These are phyloP conservation scores for Schizophyllum amplum DNA, from an alignment of 1,284 basidiomycete genomes.

Conservation along the genomic window DNA sequence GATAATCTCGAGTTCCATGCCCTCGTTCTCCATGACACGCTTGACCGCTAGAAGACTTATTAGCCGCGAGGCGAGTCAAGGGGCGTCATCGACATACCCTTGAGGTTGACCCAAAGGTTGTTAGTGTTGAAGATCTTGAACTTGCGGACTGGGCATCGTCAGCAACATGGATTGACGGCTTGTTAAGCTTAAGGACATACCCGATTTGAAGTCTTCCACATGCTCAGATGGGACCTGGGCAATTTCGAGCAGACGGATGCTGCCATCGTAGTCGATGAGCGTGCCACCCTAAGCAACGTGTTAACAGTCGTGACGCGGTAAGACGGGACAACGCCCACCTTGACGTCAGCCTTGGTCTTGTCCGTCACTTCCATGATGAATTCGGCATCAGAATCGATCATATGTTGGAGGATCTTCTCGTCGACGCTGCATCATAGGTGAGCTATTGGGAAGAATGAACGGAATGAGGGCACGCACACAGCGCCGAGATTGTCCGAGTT, in stretches of 20 bases:
- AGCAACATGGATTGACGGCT: slow-evolving; percentile 5
- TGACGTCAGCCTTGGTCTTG: slow-evolving; percentile 99
- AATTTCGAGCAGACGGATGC: slow-evolving; percentile 92
- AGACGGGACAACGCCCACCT: slow-evolving; percentile 31
- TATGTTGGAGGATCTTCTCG: slow-evolving; percentile 80
- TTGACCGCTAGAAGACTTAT: slow-evolving; percentile 60
- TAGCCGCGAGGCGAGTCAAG: slow-evolving; percentile 3
- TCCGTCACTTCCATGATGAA: slow-evolving; percentile 99
- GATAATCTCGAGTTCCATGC: slow-evolving; percentile 89
- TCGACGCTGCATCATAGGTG: slow-evolving; percentile 49
- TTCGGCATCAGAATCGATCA: slow-evolving; percentile 83
- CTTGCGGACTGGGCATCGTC: slow-evolving; percentile 57
- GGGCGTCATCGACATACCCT: slow-evolving; percentile 33
- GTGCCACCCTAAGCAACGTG: slow-evolving; percentile 72
- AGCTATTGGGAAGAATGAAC: slow-evolving; percentile 9
- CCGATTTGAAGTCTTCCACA: slow-evolving; percentile 95
- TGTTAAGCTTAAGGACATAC: slow-evolving; percentile 24
- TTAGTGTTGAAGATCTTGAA: slow-evolving; percentile 98
- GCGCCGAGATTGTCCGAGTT: slow-evolving; percentile 99
- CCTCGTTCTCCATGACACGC: slow-evolving; percentile 88
- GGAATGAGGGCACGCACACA: slow-evolving; percentile 59
- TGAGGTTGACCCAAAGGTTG: slow-evolving; percentile 96
- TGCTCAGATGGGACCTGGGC: slow-evolving; percentile 98
- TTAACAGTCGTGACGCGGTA: not conserved
- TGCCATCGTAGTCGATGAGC: slow-evolving; percentile 94